phyloP scores from a whole-genome alignment of 352 stramenopile species.

The Globisporangium paddicum region DNA sequence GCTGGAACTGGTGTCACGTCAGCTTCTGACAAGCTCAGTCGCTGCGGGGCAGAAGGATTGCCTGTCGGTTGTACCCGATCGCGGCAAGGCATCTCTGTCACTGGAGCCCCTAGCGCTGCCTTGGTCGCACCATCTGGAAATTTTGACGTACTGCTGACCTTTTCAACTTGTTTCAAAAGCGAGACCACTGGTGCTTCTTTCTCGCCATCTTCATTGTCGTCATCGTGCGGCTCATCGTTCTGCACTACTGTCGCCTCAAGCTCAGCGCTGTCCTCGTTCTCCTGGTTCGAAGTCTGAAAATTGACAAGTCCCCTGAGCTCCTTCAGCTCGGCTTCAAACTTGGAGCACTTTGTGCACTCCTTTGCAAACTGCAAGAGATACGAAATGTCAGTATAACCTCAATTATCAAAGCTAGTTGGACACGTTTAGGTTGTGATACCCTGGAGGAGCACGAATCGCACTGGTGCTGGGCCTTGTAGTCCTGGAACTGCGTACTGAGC shows the following conservation, averaged over 20 bases:
- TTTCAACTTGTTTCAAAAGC: background rate
- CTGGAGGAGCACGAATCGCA: slow-evolving; percentile 7
- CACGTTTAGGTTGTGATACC: no score
- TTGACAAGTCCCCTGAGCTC: background rate
- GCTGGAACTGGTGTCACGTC: background rate
- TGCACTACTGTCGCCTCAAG: slow-evolving; percentile 7
- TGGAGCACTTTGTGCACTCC: slow-evolving; percentile 13
- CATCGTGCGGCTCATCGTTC: background rate
- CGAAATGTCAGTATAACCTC: slow-evolving; percentile 3
- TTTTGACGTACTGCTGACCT: background rate
- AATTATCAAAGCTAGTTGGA: no score
- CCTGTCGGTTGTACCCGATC: background rate
- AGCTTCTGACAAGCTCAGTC: no score
- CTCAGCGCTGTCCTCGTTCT: slow-evolving; percentile 3
- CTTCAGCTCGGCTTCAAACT: slow-evolving; percentile 18
- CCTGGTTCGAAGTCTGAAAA: slow-evolving; percentile 5
- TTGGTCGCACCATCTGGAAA: background rate
- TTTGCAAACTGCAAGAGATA: background rate
- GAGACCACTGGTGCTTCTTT: background rate
- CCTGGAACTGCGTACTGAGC: slow-evolving; percentile 25
- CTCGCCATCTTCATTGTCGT: background rate
- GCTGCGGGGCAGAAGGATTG: background rate
- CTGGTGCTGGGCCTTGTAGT: slow-evolving; percentile 18
- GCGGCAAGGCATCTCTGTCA: background rate
- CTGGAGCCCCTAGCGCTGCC: background rate